phyloP scores from a whole-genome alignment of 371 early-diverging fungal species.

The Actinomortierella wolfii region DNA sequence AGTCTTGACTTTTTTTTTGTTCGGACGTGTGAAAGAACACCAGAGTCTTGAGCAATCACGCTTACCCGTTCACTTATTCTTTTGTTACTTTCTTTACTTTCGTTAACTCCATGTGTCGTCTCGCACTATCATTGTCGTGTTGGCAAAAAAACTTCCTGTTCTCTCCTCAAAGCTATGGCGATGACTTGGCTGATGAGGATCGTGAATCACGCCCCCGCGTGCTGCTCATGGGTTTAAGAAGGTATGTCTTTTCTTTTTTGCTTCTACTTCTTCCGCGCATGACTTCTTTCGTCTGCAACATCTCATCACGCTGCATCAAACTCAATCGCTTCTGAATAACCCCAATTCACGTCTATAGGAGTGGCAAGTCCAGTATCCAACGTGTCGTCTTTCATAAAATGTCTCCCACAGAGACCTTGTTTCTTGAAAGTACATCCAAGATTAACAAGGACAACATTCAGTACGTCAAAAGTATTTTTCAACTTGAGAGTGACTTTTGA shows the following conservation, averaged over 20 bases:
- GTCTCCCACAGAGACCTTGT: constrained; percentile 92
- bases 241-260: constrained; percentile 43
- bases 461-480: constrained; percentile 49
- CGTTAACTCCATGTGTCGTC: neutral
- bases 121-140: no score
- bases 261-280: neutral
- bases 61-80: neutral
- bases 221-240: constrained; percentile 70
- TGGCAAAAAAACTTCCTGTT: neutral
- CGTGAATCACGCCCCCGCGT: constrained; percentile 60
- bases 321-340: neutral
- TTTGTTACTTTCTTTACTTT: neutral
- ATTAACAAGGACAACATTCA: constrained; percentile 77
- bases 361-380: constrained; percentile 94
- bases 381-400: constrained; percentile 92
- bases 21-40: neutral
- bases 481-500: neutral
- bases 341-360: constrained; percentile 53
- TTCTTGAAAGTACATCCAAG: constrained; percentile 85
- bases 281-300: neutral
- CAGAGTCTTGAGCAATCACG: no score
- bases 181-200: constrained; percentile 48
- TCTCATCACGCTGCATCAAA: neutral
- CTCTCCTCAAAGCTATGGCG: constrained; percentile 33
- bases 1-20: no score